Percentiles rank a stretch among this genome's conserved stretches.
Evolutionary conservation across 1,284 basidiomycete species (phyloP).

Genomic region (Waitea zeae): DNA sequence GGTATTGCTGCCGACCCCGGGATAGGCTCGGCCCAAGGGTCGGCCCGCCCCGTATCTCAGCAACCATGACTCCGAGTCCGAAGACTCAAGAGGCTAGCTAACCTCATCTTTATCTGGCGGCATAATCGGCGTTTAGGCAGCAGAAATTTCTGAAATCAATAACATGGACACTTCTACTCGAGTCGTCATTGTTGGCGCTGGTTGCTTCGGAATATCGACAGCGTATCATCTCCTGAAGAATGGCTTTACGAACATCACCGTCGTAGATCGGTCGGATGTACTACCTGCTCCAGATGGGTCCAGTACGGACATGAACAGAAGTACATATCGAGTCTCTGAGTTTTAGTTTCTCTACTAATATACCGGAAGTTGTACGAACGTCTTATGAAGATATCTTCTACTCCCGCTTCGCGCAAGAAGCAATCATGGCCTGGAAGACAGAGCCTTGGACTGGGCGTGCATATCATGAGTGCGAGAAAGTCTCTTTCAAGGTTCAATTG

Average conservation of each 20-base stretch:
- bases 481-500: too few relatives aligned
- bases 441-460: slow-evolving; percentile 47
- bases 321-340: slow-evolving; percentile 20
- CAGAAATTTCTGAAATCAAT: too few relatives aligned
- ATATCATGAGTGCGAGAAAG: slow-evolving; percentile 64
- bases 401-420: slow-evolving; percentile 48
- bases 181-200: slow-evolving; percentile 69
- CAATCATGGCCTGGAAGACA: slow-evolving; percentile 56
- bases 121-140: too few relatives aligned
- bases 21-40: too few relatives aligned
- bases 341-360: background rate
- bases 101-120: too few relatives aligned
- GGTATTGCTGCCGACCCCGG: too few relatives aligned
- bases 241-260: slow-evolving; percentile 50
- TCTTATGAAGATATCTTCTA: slow-evolving; percentile 60
- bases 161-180: too few relatives aligned
- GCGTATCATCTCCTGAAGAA: slow-evolving; percentile 57
- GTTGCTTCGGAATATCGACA: slow-evolving; percentile 76
- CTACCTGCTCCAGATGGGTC: slow-evolving; percentile 69
- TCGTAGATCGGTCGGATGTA: slow-evolving; percentile 49
- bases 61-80: too few relatives aligned
- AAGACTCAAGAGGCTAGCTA: too few relatives aligned
- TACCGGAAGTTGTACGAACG: slow-evolving; percentile 41
- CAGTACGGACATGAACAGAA: slow-evolving; percentile 74
- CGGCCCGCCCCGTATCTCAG: too few relatives aligned